Evolutionary conservation across 2,329 filamentous ascomycete species (phyloP), one percentile per base, ranked within the genome.

Genomic region (Achaetomium macrosporum): DNA sequence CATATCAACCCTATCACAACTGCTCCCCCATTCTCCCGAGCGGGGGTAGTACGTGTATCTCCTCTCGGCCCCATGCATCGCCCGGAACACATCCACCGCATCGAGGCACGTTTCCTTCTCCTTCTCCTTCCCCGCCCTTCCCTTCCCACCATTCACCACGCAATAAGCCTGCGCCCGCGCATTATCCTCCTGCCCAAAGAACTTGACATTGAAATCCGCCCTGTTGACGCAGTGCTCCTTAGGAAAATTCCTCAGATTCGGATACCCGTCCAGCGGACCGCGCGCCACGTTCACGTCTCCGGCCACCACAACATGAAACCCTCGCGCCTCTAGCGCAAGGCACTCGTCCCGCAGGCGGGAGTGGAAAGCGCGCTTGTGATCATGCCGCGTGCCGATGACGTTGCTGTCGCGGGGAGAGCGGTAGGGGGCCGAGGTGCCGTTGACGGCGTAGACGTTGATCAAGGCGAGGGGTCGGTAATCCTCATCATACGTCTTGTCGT

Each of bases 201-300:
- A 76, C 57, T 71, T 74, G 1, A 48, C 45, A 44, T 76, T 73
- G 59, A 81, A 81, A 55, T 81, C 75, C 10, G 63, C 64, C 13
- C 77, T 68, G 57, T 79, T 81, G 6, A 66, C n/a, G 5, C 73
- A 70, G 60, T 82, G 78, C 59, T 78, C 69, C 8, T 58, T 19
- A 10, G 74, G 73, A 40, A 62, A 70, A 0, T 68, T 73, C 71
- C 69, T 30, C 15, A 81, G 63, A 19, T 68, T 71, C 0, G 78
- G 77, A 57, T 70, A 64, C 1, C 76, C 77, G 42, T 65, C 63
- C 36, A 54, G 17, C 19, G 20, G 17, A 1, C 61, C 59, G 9
- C 64, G 68, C 5, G 77, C 77, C 19, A 81, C 67, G 49, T 81
- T 81, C 61, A 80, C 67, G 55, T 81, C 77, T 0, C 78, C 76